A percentile compares a stretch with the other conserved stretches of the same genome.
These are phyloP conservation scores for Leptographium flavum DNA, from an alignment of 2,329 filamentous ascomycete genomes.

Conservation along the genomic window DNA sequence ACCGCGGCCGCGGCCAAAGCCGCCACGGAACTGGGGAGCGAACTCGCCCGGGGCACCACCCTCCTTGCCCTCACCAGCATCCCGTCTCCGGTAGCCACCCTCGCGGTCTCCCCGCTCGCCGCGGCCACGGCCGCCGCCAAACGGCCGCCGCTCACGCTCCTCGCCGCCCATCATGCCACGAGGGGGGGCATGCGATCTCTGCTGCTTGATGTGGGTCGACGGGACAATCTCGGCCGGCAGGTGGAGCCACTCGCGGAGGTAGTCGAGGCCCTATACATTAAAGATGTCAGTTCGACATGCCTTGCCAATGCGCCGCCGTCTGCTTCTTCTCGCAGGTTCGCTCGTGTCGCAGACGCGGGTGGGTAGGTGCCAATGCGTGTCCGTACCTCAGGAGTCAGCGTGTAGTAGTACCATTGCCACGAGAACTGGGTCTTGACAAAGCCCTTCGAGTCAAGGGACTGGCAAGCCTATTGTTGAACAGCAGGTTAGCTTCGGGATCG, in stretches of 20 bases:
- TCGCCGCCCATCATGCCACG: conserved; percentile 94
- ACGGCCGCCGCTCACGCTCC: conserved; percentile 68
- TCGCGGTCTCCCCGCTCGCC: conserved; percentile 69
- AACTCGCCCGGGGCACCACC: conserved; percentile 85
- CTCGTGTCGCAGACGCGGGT: not conserved
- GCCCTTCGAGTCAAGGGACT: conserved; percentile 95
- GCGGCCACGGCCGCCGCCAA: conserved; percentile 66
- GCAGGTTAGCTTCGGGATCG: not conserved
- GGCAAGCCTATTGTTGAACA: conserved; percentile 43
- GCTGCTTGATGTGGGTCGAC: conserved; percentile 99
- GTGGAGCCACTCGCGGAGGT: conserved; percentile 99
- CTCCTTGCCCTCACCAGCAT: conserved; percentile 78
- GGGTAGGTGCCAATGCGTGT: not conserved
- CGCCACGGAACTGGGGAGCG: conserved; percentile 84
- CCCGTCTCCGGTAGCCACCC: conserved; percentile 85
- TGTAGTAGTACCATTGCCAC: conserved; percentile 99
- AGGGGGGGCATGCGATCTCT: conserved; percentile 94
- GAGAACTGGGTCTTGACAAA: conserved; percentile 99
- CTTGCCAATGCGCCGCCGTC: not conserved
- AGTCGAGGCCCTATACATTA: conserved; percentile 72
- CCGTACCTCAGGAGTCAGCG: conserved; percentile 38
- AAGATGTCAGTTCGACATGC: not conserved
- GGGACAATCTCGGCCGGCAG: conserved; percentile 98
- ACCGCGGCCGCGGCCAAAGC: conserved; percentile 74
- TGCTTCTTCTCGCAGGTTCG: not conserved